Conservation (phyloP, 2,329 filamentous ascomycete species). For the Tolypocladium ovalisporum region DNA sequence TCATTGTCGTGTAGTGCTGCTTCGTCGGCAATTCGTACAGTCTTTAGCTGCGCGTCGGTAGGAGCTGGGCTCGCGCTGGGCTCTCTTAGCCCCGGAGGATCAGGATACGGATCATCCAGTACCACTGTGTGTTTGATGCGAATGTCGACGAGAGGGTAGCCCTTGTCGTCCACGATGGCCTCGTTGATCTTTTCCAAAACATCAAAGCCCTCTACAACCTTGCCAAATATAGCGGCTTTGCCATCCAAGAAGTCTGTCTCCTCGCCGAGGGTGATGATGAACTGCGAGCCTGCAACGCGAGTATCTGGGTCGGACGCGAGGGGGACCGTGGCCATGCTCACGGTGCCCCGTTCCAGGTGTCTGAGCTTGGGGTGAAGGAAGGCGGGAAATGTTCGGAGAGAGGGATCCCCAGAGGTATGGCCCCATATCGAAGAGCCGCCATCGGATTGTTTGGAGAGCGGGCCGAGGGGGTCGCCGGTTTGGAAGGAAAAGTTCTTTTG, state of each 20-base stretch:
- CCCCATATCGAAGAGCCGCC: conserved; percentile 93
- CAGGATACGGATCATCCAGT: conserved; percentile 83
- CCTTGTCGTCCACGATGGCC: conserved; percentile 76
- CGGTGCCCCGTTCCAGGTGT: conserved; percentile 79
- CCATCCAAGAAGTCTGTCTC: conserved; percentile 85
- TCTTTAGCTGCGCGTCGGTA: conserved; percentile 75
- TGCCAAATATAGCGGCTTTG: conserved; percentile 90
- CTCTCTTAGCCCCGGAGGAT: conserved; percentile 65
- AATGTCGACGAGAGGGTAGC: conserved; percentile 85
- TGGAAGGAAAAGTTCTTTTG: conserved; percentile 96
- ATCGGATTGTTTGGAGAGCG: conserved; percentile 73
- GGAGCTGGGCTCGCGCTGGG: conserved; percentile 73
- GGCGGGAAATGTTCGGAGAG: conserved; percentile 70
- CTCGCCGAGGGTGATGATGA: conserved; percentile 83
- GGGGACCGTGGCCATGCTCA: conserved; percentile 93
- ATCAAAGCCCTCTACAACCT: conserved; percentile 93
- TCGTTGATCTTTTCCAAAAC: conserved; percentile 86
- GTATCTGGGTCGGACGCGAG: conserved; percentile 67
- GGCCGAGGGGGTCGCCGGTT: conserved; percentile 87
- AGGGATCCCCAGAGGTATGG: conserved; percentile 52
- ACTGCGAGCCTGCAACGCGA: conserved; percentile 79
- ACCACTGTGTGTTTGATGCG: conserved; percentile 87
- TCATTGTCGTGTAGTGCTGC: conserved; percentile 68
- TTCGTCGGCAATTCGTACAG: conserved; percentile 84
- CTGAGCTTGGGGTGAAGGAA: conserved; percentile 80